phyloP scores from a whole-genome alignment of 2,329 filamentous ascomycete genomes.

The Aspergillus vadensis region DNA sequence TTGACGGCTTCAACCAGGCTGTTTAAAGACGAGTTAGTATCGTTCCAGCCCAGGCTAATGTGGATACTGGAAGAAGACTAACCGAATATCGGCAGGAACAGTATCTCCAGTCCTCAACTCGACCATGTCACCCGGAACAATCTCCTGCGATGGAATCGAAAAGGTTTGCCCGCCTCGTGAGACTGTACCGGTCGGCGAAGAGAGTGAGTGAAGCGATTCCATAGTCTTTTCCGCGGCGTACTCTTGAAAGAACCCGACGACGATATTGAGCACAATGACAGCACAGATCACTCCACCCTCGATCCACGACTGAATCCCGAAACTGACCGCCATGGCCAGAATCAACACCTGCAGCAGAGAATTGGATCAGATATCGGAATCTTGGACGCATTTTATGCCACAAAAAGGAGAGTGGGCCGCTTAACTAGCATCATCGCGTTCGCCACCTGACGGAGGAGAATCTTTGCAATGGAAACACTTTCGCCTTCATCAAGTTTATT shows the following conservation, averaged over 20 bases:
- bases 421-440: conserved; percentile 69
- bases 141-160: conserved; percentile 58
- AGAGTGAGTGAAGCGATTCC: conserved; percentile 59
- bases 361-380: neutral
- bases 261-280: conserved; percentile 60
- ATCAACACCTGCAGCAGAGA: conserved; percentile 63
- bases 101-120: conserved; percentile 60
- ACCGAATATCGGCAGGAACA: conserved; percentile 60
- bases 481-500: conserved; percentile 67
- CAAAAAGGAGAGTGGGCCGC: conserved; percentile 12
- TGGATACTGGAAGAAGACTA: conserved; percentile 22
- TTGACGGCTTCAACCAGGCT: conserved; percentile 65
- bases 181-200: conserved; percentile 60
- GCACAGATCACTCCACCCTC: conserved; percentile 63
- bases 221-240: conserved; percentile 65
- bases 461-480: conserved; percentile 70
- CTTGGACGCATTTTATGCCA: neutral
- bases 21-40: neutral
- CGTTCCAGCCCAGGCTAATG: conserved; percentile 29
- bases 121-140: conserved; percentile 65
- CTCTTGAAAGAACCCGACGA: conserved; percentile 63
- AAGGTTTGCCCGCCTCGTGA: conserved; percentile 59
- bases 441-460: conserved; percentile 65
- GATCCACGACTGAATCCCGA: conserved; percentile 59
- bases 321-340: conserved; percentile 69